Conservation (phyloP, 768 basidiomycete genomes). For the Naganishia antarctica region DNA sequence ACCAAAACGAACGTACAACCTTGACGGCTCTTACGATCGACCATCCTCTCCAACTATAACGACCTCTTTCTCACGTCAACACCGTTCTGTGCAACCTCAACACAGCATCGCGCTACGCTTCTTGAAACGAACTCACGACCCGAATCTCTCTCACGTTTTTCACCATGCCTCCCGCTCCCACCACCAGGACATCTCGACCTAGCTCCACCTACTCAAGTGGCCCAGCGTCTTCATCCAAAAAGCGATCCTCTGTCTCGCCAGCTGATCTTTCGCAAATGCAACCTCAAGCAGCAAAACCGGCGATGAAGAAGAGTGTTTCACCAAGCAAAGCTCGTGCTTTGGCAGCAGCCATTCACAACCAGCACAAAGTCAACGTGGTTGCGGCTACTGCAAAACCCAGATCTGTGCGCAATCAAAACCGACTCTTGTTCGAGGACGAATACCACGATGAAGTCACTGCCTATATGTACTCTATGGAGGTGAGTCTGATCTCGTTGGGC, state of each 20-base stretch:
- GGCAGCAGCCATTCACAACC: slow-evolving; percentile 1
- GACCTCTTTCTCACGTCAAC: not conserved
- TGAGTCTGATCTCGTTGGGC: slow-evolving; percentile 53
- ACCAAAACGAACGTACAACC: slow-evolving; percentile 20
- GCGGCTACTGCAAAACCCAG: not conserved
- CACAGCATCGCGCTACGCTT: slow-evolving; percentile 15
- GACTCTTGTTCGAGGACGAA: slow-evolving; percentile 83
- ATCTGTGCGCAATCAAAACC: slow-evolving; percentile 28
- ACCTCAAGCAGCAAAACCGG: not conserved
- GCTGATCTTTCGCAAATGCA: slow-evolving; percentile 27
- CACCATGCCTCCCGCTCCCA: slow-evolving; percentile 39
- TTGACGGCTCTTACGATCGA: slow-evolving; percentile 18
- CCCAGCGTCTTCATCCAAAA: slow-evolving; percentile 23
- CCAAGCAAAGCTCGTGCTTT: slow-evolving; percentile 8
- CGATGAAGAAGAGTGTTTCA: slow-evolving; percentile 1
- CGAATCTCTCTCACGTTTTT: not conserved
- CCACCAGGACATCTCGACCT: slow-evolving; percentile 33
- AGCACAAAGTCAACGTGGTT: slow-evolving; percentile 10
- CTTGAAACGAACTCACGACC: slow-evolving; percentile 10
- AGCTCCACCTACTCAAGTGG: slow-evolving; percentile 31
- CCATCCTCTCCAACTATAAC: not conserved
- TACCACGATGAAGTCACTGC: slow-evolving; percentile 85
- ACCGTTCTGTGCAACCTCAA: not conserved
- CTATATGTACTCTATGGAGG: slow-evolving; percentile 99
- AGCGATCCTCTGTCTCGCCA: slow-evolving; percentile 28